These are phyloP conservation scores for Ramaria sp. DNA, from an alignment of 768 basidiomycete genomes.

Conservation along the genomic window DNA sequence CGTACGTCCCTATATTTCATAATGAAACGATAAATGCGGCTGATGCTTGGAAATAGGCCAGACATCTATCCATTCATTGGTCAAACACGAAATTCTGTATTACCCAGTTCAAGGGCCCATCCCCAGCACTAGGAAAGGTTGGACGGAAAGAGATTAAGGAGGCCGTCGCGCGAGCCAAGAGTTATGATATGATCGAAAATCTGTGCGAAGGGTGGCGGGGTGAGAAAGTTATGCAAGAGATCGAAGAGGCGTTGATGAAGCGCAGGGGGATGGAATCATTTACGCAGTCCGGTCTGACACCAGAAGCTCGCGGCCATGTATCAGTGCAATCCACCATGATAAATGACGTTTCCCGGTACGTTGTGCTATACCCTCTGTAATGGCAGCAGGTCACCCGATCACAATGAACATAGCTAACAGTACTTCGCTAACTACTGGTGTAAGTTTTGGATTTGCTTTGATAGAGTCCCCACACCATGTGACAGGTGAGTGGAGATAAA, in stretches of 20 bases:
- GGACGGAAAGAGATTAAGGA: conserved; percentile 48
- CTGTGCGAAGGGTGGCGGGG: not conserved
- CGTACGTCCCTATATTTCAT: conserved; percentile 29
- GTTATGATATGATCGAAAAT: conserved; percentile 23
- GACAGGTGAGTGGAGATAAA: no score
- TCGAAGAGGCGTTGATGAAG: not conserved
- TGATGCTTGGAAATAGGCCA: conserved; percentile 32
- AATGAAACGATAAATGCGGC: not conserved
- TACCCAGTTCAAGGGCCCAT: conserved; percentile 66
- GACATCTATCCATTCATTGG: conserved; percentile 73
- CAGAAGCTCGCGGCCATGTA: no score
- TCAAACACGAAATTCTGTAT: conserved; percentile 82
- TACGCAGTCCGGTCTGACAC: no score
- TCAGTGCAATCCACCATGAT: no score
- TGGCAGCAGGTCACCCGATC: no score
- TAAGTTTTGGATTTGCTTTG: no score
- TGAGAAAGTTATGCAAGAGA: not conserved
- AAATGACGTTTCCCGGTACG: no score
- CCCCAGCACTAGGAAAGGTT: conserved; percentile 43
- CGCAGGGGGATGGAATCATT: not conserved
- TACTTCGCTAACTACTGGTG: no score
- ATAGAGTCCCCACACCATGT: no score
- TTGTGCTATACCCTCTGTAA: no score
- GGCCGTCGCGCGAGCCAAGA: conserved; percentile 48
- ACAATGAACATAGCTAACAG: no score